Evolutionary conservation across 306 rosid species (phyloP), one percentile per base, ranked within the genome.

Genomic region (Quercus wislizeni): DNA sequence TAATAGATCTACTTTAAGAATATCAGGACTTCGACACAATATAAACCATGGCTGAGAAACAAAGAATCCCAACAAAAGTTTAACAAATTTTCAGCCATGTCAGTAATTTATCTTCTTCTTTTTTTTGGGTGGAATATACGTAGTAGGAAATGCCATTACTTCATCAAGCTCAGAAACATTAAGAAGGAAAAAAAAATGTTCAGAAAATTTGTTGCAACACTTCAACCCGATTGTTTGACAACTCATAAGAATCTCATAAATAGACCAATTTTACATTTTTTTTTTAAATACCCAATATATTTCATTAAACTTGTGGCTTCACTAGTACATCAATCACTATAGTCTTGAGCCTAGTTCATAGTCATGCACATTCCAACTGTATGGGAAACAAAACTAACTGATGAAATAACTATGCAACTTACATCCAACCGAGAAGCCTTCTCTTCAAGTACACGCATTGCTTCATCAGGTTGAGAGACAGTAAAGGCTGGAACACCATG

Each of bases 391-490:
- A 20, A 61, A 84, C 51, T 61, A 68, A 69, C 63, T 33, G 61
- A 46, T 35, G 74, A 82, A 74, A 80, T 46, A 69, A 51, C 73
- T 49, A 57, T 58, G 85, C 78, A 81, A 85, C 95, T 80, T 83
- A 95, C 99, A 78, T 86, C 85, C 84, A 92, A 84, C 52, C 75
- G 84, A 55, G 90, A 87, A 79, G 98, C 97, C 84, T 87, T 95
- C 83, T 89, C 95, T 87, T 84, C 84, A 77, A 92, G 96, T 70
- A 91, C 96, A 67, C 7, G 72, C 98, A 91, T 91, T 81, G 96
- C 98, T 90, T 91, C 99, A 33, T 90, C 97, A 77, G 98, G 98
- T 83, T 92, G 99, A 80, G 88, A 84, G 75, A 90, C 93, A 6
- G 98, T 95, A 68, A 92, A 86, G 75, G 99, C 98, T 52, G 96